Evolutionary conservation across 1,139 yeast genomes (phyloP).

Genomic region (Geotrichum europaeum): DNA sequence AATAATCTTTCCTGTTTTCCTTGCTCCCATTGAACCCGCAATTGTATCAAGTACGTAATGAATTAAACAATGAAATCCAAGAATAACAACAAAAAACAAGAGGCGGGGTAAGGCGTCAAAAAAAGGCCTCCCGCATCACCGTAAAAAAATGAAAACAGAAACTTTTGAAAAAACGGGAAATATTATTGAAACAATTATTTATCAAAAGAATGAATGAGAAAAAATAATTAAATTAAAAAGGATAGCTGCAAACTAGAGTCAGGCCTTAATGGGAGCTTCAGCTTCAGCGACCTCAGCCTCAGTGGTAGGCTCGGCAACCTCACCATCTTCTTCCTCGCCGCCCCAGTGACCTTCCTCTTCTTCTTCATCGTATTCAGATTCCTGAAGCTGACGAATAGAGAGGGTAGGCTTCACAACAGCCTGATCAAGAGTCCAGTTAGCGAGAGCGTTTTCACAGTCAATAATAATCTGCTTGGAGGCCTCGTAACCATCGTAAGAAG

Average conservation of each 20-base stretch:
- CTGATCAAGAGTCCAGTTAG: slow-evolving; percentile 93
- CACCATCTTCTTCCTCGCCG: slow-evolving; percentile 18
- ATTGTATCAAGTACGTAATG: too few relatives aligned
- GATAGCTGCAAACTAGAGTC: too few relatives aligned
- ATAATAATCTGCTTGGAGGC: slow-evolving; percentile 96
- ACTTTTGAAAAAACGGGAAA: not conserved
- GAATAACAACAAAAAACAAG: not conserved
- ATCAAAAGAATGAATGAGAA: not conserved
- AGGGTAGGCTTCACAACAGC: slow-evolving; percentile 94
- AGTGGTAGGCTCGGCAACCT: slow-evolving; percentile 5
- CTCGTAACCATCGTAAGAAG: slow-evolving; percentile 96
- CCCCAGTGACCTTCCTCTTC: slow-evolving; percentile 7
- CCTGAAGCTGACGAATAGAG: slow-evolving; percentile 27
- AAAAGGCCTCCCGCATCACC: not conserved
- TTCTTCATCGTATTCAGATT: slow-evolving; percentile 6
- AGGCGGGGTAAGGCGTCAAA: not conserved
- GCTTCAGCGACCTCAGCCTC: slow-evolving; percentile 3
- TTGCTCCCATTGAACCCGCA: too few relatives aligned
- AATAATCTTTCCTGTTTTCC: too few relatives aligned
- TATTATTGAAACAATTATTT: not conserved
- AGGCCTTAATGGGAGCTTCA: not conserved
- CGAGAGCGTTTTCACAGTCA: slow-evolving; percentile 94
- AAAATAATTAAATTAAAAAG: not conserved
- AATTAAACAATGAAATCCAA: too few relatives aligned
- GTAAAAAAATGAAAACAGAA: not conserved